phyloP scores from a whole-genome alignment of 2,329 filamentous ascomycete species.

The Elsinoe arachidis region DNA sequence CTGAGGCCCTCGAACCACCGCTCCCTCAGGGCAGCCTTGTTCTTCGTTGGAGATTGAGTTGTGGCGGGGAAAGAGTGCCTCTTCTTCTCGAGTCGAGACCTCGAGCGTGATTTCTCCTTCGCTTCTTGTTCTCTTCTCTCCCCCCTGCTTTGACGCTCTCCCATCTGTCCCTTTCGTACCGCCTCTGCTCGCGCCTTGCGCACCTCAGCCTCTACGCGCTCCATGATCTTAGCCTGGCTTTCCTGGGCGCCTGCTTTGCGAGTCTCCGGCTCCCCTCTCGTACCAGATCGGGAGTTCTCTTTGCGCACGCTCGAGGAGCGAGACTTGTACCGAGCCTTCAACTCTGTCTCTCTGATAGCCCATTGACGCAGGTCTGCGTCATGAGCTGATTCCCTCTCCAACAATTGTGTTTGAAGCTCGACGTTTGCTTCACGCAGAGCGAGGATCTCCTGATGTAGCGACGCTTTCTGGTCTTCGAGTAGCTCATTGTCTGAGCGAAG shows the following conservation, averaged over 20 bases:
- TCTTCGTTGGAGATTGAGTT: slow-evolving; percentile 13
- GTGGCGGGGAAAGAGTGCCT: slow-evolving; percentile 8
- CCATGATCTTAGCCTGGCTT: slow-evolving; percentile 17
- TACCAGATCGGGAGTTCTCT: background rate
- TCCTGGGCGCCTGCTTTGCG: slow-evolving; percentile 10
- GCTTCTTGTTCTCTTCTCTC: slow-evolving; percentile 7
- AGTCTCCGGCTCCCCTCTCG: background rate
- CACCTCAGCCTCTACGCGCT: slow-evolving; percentile 25
- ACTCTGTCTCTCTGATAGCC: slow-evolving; percentile 14
- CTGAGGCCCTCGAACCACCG: slow-evolving; percentile 33
- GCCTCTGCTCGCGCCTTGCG: slow-evolving; percentile 20
- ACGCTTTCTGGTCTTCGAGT: slow-evolving; percentile 65
- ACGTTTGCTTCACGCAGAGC: slow-evolving; percentile 34
- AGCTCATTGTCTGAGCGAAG: slow-evolving; percentile 89
- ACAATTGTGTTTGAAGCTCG: slow-evolving; percentile 31
- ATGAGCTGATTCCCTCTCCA: slow-evolving; percentile 36
- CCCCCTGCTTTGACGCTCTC: no score
- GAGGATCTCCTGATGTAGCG: slow-evolving; percentile 54
- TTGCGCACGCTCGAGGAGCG: background rate
- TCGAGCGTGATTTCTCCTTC: slow-evolving; percentile 19
- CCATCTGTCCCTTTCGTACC: slow-evolving; percentile 8
- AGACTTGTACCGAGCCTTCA: slow-evolving; percentile 11
- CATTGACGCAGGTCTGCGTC: slow-evolving; percentile 35
- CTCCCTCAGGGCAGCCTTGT: slow-evolving; percentile 41
- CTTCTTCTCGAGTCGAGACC: background rate